Evolutionary conservation across 1,284 basidiomycete genomes (phyloP).

Genomic region (Malassezia slooffiae): DNA sequence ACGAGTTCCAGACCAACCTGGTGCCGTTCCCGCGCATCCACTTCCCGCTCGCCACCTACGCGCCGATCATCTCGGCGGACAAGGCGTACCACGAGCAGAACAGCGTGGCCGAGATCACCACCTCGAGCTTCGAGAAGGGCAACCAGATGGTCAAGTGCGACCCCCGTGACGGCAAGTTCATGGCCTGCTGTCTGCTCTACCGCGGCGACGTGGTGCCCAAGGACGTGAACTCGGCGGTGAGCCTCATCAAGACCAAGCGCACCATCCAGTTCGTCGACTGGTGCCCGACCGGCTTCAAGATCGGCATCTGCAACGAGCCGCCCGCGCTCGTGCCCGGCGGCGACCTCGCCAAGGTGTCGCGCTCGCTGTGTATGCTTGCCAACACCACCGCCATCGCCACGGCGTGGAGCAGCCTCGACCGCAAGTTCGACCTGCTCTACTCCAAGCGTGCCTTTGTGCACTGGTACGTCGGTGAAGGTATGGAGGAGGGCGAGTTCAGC

Average conservation of each 20-base stretch:
- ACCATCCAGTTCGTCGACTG: conserved; percentile 84
- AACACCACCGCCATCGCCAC: conserved; percentile 87
- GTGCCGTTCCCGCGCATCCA: conserved; percentile 78
- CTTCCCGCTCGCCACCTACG: conserved; percentile 92
- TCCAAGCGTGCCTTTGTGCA: conserved; percentile 47
- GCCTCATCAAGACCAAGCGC: conserved; percentile 72
- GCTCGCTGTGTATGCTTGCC: conserved; percentile 94
- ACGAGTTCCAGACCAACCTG: conserved; percentile 97
- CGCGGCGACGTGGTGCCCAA: conserved; percentile 96
- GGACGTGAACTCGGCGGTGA: conserved; percentile 86
- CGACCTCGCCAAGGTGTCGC: conserved; percentile 84
- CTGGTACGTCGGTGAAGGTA: conserved; percentile 83
- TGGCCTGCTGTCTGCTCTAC: conserved; percentile 53
- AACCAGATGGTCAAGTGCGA: conserved; percentile 75
- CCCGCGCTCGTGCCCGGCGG: conserved; percentile 72
- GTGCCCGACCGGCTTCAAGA: conserved; percentile 97
- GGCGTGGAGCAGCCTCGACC: conserved; percentile 90
- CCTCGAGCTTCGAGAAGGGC: conserved; percentile 90
- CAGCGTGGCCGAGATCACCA: conserved; percentile 95
- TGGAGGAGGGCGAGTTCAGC: conserved; percentile 98
- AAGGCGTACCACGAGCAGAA: conserved; percentile 89
- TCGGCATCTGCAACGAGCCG: conserved; percentile 90
- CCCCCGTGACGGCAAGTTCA: conserved; percentile 65
- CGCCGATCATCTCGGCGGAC: conserved; percentile 74
- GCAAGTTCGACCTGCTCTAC: conserved; percentile 91